Evolutionary conservation across 2,329 filamentous ascomycete genomes (phyloP).

Genomic region (Rhinocladiella similis): DNA sequence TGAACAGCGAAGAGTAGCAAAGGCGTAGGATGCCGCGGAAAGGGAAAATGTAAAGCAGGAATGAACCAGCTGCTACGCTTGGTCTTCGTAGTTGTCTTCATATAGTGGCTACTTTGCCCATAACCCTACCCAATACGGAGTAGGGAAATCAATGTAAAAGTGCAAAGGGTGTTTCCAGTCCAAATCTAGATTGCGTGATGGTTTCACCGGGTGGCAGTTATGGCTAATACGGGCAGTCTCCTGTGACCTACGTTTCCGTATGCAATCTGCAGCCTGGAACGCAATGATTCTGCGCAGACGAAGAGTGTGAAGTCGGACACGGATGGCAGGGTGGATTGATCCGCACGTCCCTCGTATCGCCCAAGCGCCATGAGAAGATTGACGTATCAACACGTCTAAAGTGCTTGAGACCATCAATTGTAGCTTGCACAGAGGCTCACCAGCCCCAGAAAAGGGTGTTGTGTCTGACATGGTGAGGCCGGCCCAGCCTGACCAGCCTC

Average conservation of each 20-base stretch:
- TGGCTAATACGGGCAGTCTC: neutral
- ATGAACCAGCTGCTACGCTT: neutral
- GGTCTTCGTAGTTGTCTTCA: conserved; percentile 1
- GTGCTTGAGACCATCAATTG: too few species aligned
- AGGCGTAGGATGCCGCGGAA: conserved; percentile 12
- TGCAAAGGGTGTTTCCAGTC: neutral
- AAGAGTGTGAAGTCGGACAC: too few species aligned
- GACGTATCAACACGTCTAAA: too few species aligned
- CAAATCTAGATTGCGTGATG: neutral
- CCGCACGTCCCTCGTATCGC: too few species aligned
- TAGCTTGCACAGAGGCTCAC: too few species aligned
- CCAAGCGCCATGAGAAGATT: too few species aligned
- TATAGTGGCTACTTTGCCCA: neutral
- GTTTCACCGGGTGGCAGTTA: neutral
- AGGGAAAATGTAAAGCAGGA: neutral
- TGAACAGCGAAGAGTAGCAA: conserved; percentile 2
- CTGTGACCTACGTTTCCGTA: neutral
- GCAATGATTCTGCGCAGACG: too few species aligned
- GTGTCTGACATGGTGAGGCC: too few species aligned
- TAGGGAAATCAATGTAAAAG: neutral
- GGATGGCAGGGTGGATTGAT: too few species aligned
- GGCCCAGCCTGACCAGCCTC: neutral
- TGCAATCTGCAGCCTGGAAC: too few species aligned
- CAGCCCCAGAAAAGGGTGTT: too few species aligned
- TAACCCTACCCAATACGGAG: neutral